Evolutionary conservation across 1,284 basidiomycete species (phyloP), one percentile per base, ranked within the genome.

Genomic region (Cutaneotrichosporon sp.): DNA sequence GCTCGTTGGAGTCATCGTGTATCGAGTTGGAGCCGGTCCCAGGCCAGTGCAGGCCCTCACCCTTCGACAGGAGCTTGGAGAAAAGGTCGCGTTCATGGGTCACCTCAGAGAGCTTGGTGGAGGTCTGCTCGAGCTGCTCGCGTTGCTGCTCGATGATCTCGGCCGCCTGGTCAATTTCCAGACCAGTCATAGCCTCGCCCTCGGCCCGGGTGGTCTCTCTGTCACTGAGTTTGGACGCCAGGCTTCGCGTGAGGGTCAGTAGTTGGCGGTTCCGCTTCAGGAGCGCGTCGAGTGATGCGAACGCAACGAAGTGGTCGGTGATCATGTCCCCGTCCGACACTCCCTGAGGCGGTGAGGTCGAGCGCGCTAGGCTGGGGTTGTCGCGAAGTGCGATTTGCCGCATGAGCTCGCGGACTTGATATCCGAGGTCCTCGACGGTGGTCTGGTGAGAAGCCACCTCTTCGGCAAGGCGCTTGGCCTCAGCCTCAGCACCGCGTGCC

Each of bases 21-120:
- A 22, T 42, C 5, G 31, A 49, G 38, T n/a, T 26, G 42, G 16
- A 31, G 50, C 56, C 56, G 2, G 61, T 7, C n/a, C 60, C 64
- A 26, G 64, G 53, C 73, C 73, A 75, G 58, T 68, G 74, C 8
- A 79, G 67, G 0, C 73, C 80, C 40, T 79, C 78, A 21, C 74
- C 76, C 58, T 72, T 72, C 10, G 76, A 72, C 22, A 94, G 83
- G 83, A 97, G 86, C 36, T 85, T 85, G 70, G 88, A 89, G 73
- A 97, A 85, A 60, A 92, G 86, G 73, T 98, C 97, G 4, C 92
- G 84, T 77, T 98, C 96, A 76, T 91, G 89, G 72, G 88, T 85
- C 66, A 90, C 89, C 26, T 91, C 88, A 87, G 76, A 87, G 1
- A 97, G 81, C 75, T 94, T 88, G 26, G 85, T 83, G 46, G 89